phyloP scores from a whole-genome alignment of 2,329 filamentous ascomycete species.

The Plenodomus tracheiphilus region DNA sequence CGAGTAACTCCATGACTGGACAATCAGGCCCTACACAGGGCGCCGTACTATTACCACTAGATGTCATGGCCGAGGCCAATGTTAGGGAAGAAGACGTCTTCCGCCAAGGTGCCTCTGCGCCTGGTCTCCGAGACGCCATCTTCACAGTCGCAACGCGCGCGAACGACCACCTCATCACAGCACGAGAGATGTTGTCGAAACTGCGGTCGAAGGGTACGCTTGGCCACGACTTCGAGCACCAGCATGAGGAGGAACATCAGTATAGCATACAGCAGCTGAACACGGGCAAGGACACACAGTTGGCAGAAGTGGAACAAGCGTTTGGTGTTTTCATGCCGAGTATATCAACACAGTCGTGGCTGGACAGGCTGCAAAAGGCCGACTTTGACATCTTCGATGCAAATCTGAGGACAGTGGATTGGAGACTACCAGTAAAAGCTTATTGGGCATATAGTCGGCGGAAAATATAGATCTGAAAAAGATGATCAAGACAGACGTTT shows the following conservation, averaged over 20 bases:
- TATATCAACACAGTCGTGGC: slow-evolving; percentile 75
- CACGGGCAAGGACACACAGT: slow-evolving; percentile 43
- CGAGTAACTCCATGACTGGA: slow-evolving; percentile 34
- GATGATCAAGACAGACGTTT: not conserved
- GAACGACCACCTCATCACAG: slow-evolving; percentile 94
- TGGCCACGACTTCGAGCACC: slow-evolving; percentile 87
- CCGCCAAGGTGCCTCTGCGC: slow-evolving; percentile 74
- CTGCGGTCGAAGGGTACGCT: slow-evolving; percentile 72
- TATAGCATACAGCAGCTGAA: slow-evolving; percentile 49
- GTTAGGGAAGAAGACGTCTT: slow-evolving; percentile 90
- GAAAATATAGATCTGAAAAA: slow-evolving; percentile 44
- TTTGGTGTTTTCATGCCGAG: slow-evolving; percentile 83
- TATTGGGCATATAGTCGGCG: slow-evolving; percentile 63
- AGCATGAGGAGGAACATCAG: slow-evolving; percentile 70
- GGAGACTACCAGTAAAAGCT: slow-evolving; percentile 83
- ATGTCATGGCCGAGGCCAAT: slow-evolving; percentile 81
- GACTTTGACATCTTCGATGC: slow-evolving; percentile 83
- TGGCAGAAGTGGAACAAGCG: slow-evolving; percentile 63
- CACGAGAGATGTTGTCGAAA: slow-evolving; percentile 85
- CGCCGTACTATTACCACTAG: slow-evolving; percentile 78
- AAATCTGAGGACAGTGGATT: slow-evolving; percentile 66
- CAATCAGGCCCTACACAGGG: slow-evolving; percentile 57
- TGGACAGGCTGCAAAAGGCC: slow-evolving; percentile 73
- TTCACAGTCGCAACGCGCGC: slow-evolving; percentile 92
- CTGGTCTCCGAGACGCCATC: slow-evolving; percentile 83